Percentiles rank a stretch among this genome's conserved stretches.
These are phyloP conservation scores for Fraxinus floribunda DNA, from an alignment of 305 asterid genomes.

Conservation along the genomic window DNA sequence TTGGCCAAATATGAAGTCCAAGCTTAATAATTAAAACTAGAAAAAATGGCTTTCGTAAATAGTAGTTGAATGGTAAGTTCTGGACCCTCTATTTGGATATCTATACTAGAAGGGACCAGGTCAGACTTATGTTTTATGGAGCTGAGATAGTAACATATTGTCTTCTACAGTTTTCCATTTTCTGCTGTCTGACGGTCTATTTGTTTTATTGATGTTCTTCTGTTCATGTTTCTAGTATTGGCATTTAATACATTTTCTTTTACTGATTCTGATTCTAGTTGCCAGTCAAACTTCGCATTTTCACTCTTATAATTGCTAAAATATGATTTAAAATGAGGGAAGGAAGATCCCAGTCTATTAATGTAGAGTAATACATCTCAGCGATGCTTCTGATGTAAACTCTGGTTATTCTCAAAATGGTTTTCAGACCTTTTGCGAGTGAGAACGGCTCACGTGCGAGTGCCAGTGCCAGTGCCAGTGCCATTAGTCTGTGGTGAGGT, in stretches of 20 bases:
- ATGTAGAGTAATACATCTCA: not conserved
- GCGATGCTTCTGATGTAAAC: not conserved
- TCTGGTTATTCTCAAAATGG: not conserved
- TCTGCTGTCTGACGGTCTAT: not conserved
- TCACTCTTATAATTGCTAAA: not conserved
- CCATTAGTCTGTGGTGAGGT: slow-evolving; percentile 15
- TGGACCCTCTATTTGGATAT: not conserved
- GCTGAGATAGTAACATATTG: not conserved
- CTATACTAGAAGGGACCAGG: not conserved
- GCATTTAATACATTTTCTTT: not conserved
- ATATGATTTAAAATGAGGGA: not conserved
- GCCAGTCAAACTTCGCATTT: not conserved
- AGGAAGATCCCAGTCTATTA: not conserved
- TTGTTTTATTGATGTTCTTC: not conserved
- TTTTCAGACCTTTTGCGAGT: not conserved
- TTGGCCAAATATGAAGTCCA: not conserved
- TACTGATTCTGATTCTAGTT: not conserved
- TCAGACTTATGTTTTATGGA: not conserved
- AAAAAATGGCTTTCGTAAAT: not conserved
- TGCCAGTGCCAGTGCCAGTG: not conserved
- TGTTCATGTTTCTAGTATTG: not conserved
- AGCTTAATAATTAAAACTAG: not conserved
- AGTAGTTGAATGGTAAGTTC: not conserved
- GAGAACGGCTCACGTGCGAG: not conserved
- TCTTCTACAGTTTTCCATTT: not conserved